A percentile compares a stretch with the other conserved stretches of the same genome.
phyloP scores from a whole-genome alignment of 75 land plant species.

The Adiantum capillusveneris region DNA sequence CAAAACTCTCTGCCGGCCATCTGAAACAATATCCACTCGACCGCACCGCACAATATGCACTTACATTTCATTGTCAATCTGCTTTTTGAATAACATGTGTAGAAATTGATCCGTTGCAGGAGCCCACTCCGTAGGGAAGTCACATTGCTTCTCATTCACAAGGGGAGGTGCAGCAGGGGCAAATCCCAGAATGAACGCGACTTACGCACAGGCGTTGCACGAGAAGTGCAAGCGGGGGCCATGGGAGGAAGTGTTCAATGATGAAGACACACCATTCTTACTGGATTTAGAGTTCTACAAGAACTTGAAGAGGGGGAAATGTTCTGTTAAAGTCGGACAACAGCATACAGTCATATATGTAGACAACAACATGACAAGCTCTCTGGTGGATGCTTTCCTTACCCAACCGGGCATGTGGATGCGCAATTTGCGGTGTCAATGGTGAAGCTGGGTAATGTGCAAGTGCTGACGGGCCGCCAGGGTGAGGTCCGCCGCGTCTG shows the following conservation, averaged over 20 bases:
- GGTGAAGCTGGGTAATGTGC: conserved; percentile 39
- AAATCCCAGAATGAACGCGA: conserved; percentile 27
- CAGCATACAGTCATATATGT: conserved; percentile 19
- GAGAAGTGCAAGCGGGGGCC: conserved; percentile 30
- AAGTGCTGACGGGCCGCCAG: conserved; percentile 23
- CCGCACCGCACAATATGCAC: not conserved
- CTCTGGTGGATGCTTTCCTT: conserved; percentile 32
- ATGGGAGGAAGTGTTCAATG: conserved; percentile 32
- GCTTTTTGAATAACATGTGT: not conserved
- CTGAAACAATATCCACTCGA: no score
- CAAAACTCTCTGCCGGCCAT: not conserved
- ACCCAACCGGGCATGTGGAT: conserved; percentile 18
- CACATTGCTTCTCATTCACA: conserved; percentile 32
- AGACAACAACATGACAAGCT: conserved; percentile 31
- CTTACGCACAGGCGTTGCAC: conserved; percentile 28
- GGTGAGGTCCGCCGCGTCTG: conserved; percentile 43
- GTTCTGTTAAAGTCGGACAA: conserved; percentile 31
- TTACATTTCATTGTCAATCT: not conserved
- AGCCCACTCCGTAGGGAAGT: conserved; percentile 53
- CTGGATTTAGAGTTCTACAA: conserved; percentile 41
- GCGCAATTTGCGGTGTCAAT: conserved; percentile 52
- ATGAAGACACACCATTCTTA: conserved; percentile 30
- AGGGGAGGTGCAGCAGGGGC: conserved; percentile 26
- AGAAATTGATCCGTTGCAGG: conserved; percentile 17
- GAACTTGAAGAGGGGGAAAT: conserved; percentile 41